Base-by-base conservation (phyloP, 345 rosid species). In the Erysimum cheiranthoides region DNA sequence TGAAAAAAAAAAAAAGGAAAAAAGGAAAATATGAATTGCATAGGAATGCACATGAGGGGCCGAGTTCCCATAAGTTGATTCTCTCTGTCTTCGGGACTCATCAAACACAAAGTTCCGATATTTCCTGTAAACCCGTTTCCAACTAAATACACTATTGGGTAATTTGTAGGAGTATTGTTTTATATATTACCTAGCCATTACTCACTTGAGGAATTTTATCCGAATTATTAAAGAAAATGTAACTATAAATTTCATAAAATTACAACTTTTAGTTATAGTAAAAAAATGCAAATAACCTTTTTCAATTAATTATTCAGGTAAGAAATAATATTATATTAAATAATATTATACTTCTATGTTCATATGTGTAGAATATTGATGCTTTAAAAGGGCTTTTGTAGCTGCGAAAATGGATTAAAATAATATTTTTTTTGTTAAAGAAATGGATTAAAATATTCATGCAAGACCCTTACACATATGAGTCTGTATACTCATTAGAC, bases 61-160 rank as follows among this genome's bases (percentile, higher is more conserved):
- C 82, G 80, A 74, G 76, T 86, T 81, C 78, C 84, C 82, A 59
- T 73, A 38, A 67, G 14, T 60, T 73, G 78, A 77, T 84, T 81
- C 86, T 87, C 79, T 85, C 77, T 84, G 83, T 80, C 85, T 78
- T 85, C 79, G 86, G 88, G 78, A 85, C 87, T 86, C 88, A 76
- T 40, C 68, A 61, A 74, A 69, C 51, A 39, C 75, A 30, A 77
- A 28, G 64, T 47, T 42, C 53, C 67, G 32, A 17, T 78, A 67
- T 61, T 78, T 71, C 61, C 47, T 31, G 35, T 57, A 36, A 46
- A 30, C 62, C 62, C 42, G 42, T 57, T 58, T 16, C 63, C 63
- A 59, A 34, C 27, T 35, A 9, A 2, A 1, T 4, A 47, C 0
- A n/a, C n/a, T n/a, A n/a, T 8, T 7, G 21, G 3, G 39, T 56